Conservation (phyloP, 2,329 filamentous ascomycete species). For the Ascosphaera aggregata region DNA sequence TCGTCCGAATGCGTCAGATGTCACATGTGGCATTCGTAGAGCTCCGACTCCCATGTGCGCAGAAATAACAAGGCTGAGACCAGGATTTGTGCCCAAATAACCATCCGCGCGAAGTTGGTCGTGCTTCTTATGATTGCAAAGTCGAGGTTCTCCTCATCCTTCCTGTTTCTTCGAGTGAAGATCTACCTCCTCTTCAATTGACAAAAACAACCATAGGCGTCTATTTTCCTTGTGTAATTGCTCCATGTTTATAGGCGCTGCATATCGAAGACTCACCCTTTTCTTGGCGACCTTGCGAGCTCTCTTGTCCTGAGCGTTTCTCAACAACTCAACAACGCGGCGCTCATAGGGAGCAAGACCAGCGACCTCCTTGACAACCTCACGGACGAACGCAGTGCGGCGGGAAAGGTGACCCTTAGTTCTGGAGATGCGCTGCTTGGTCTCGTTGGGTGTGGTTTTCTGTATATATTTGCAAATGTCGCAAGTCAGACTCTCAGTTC, state of each 20-base stretch:
- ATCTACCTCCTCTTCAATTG: neutral
- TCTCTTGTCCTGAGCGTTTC: slow-evolving; percentile 99
- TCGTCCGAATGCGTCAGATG: too few species aligned
- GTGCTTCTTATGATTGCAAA: too few species aligned
- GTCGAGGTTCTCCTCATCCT: too few species aligned
- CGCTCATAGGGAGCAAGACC: slow-evolving; percentile 92
- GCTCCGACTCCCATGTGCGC: too few species aligned
- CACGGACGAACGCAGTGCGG: slow-evolving; percentile 88
- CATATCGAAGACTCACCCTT: slow-evolving; percentile 40
- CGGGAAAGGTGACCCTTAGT: slow-evolving; percentile 95
- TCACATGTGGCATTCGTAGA: too few species aligned
- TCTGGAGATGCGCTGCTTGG: slow-evolving; percentile 58
- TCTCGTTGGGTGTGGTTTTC: slow-evolving; percentile 58
- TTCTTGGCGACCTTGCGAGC: slow-evolving; percentile 98
- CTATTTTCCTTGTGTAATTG: neutral
- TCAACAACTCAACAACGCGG: slow-evolving; percentile 94
- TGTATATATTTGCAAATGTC: slow-evolving; percentile 23
- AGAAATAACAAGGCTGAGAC: too few species aligned
- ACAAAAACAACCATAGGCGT: neutral
- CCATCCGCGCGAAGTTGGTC: too few species aligned
- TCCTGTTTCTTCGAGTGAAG: too few species aligned
- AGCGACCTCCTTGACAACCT: slow-evolving; percentile 96
- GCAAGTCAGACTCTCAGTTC: slow-evolving; percentile 15
- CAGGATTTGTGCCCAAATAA: too few species aligned
- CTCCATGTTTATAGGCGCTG: neutral